These are phyloP conservation scores for Cladophialophora exuberans DNA, from an alignment of 2,329 filamentous ascomycete species.

Conservation along the genomic window DNA sequence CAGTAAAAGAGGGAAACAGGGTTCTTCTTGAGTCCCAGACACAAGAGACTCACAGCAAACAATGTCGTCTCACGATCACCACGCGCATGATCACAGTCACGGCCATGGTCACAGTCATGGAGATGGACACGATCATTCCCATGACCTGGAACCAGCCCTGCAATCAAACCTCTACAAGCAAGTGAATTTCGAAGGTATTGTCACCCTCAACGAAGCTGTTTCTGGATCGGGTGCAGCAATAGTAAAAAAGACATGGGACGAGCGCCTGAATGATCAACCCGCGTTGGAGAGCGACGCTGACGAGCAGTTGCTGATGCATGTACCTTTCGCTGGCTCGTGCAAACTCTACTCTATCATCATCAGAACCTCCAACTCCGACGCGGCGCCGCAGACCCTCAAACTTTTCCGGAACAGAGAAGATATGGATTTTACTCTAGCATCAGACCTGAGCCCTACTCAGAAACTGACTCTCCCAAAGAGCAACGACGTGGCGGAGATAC, in stretches of 20 bases:
- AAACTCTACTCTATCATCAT: constrained; percentile 89
- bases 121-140: constrained; percentile 78
- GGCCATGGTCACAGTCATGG: constrained; percentile 54
- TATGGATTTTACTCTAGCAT: constrained; percentile 79
- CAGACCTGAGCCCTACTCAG: constrained; percentile 72
- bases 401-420: constrained; percentile 85
- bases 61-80: constrained; percentile 27
- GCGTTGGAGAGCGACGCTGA: constrained; percentile 86
- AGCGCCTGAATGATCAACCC: constrained; percentile 71
- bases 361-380: constrained; percentile 71
- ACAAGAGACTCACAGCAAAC: too few species aligned
- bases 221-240: constrained; percentile 72
- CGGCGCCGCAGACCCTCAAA: constrained; percentile 80
- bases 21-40: too few species aligned
- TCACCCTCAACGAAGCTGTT: constrained; percentile 78
- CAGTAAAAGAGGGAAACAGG: too few species aligned
- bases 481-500: constrained; percentile 78
- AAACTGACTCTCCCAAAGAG: constrained; percentile 65
- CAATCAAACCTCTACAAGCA: constrained; percentile 90
- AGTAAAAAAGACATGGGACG: constrained; percentile 87
- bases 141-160: constrained; percentile 89
- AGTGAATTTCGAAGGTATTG: constrained; percentile 84
- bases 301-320: constrained; percentile 88
- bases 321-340: constrained; percentile 92
- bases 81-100: constrained; percentile 42